A percentile compares a stretch with the other conserved stretches of the same genome.
phyloP scores from a whole-genome alignment of 2,329 filamentous ascomycete species.

The Nothophoma quercina region DNA sequence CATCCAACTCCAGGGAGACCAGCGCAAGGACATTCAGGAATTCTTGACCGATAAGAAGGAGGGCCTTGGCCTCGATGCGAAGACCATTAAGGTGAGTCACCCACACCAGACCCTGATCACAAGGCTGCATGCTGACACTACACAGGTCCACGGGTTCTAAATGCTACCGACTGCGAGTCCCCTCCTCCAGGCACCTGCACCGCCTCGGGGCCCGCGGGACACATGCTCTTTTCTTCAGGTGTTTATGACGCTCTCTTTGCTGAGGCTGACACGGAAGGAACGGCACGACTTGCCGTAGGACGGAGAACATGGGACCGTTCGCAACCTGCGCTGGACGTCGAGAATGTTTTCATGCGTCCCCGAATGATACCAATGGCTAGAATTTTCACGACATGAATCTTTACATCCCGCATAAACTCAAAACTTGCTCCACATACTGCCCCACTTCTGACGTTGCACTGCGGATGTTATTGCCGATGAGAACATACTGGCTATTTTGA shows the following conservation, averaged over 20 bases:
- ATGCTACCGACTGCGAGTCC: constrained; percentile 23
- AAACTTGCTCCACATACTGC: constrained; percentile 5
- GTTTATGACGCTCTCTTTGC: constrained; percentile 5
- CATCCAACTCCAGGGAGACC: constrained; percentile 99
- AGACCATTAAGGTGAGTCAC: constrained; percentile 86
- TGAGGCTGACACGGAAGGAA: constrained; percentile 15
- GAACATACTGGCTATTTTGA: too few relatives aligned
- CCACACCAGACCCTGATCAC: background rate
- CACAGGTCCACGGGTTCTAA: constrained; percentile 49
- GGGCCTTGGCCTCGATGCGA: constrained; percentile 90
- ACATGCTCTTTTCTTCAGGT: constrained; percentile 9
- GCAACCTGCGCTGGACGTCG: constrained; percentile 11
- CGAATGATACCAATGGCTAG: constrained; percentile 18
- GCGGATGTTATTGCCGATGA: background rate
- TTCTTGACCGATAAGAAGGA: constrained; percentile 97
- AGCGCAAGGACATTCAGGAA: constrained; percentile 98
- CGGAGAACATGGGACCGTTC: constrained; percentile 8
- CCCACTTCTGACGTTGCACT: constrained; percentile 17
- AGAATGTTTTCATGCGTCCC: constrained; percentile 17
- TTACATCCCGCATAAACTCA: constrained; percentile 7
- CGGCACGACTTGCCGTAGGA: constrained; percentile 15
- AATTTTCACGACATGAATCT: constrained; percentile 16
- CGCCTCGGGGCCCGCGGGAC: constrained; percentile 3
- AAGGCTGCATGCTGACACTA: background rate
- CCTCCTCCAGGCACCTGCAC: constrained; percentile 21